A percentile compares a stretch with the other conserved stretches of the same genome.
Evolutionary conservation across 257 asterid species (phyloP).

Genomic region (Fraxinus americana): DNA sequence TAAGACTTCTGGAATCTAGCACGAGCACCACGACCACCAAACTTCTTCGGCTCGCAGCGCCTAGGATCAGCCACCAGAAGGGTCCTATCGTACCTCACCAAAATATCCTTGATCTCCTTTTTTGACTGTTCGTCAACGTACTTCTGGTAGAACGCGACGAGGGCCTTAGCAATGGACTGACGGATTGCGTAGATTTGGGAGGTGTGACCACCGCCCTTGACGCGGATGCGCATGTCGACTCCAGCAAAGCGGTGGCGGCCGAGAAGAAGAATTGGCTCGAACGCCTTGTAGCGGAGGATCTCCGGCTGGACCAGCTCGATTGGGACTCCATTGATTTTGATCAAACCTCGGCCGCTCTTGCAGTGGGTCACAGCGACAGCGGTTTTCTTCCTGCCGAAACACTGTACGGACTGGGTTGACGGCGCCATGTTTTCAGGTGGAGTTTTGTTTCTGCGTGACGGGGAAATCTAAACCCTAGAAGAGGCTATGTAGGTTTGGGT

Average conservation of each 20-base stretch:
- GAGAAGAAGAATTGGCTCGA: conserved; percentile 44
- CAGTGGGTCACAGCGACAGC: conserved; percentile 55
- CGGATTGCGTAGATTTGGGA: conserved; percentile 36
- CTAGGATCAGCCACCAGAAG: no score
- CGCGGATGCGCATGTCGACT: conserved; percentile 53
- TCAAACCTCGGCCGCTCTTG: conserved; percentile 47
- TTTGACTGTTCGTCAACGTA: conserved; percentile 48
- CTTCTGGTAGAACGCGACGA: conserved; percentile 46
- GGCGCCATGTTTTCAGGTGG: conserved; percentile 25
- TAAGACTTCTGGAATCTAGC: conserved; percentile 47
- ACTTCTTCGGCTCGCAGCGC: no score
- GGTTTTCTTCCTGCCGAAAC: conserved; percentile 51
- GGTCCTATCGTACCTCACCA: no score
- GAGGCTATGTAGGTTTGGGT: no score
- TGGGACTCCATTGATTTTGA: conserved; percentile 51
- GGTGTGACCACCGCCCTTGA: conserved; percentile 40
- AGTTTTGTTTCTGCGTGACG: no score
- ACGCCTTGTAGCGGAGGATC: conserved; percentile 51
- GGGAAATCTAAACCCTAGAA: no score
- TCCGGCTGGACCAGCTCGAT: conserved; percentile 56
- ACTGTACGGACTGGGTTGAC: conserved; percentile 41
- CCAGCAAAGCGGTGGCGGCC: conserved; percentile 43
- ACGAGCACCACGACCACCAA: no score
- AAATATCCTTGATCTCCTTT: conserved; percentile 35
- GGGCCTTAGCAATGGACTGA: conserved; percentile 49